phyloP scores from a whole-genome alignment of 2,329 filamentous ascomycete genomes.

The Ustilaginoidea virens region DNA sequence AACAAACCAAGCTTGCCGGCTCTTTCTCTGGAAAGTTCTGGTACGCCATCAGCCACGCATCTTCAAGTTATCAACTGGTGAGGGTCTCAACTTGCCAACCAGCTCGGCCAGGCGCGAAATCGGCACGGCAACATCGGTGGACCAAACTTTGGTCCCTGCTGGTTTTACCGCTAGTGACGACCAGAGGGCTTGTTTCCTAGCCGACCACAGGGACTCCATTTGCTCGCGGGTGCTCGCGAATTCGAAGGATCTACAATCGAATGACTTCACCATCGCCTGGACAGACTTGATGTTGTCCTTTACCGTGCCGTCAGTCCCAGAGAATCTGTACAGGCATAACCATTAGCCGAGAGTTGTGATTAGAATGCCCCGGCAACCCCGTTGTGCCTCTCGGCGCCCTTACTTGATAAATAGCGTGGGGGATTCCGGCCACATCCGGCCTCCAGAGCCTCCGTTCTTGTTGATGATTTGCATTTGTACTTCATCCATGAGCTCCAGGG shows the following conservation, averaged over 20 bases:
- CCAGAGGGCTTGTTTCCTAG: slow-evolving; percentile 61
- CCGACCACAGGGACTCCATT: slow-evolving; percentile 57
- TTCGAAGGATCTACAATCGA: slow-evolving; percentile 46
- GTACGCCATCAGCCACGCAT: too few relatives aligned
- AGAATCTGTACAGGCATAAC: slow-evolving; percentile 27
- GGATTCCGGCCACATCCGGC: slow-evolving; percentile 46
- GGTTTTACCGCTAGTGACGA: slow-evolving; percentile 51
- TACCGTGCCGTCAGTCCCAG: slow-evolving; percentile 46
- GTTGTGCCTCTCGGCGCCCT: slow-evolving; percentile 1
- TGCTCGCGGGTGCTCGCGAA: slow-evolving; percentile 51
- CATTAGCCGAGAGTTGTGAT: too few relatives aligned
- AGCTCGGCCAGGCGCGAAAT: slow-evolving; percentile 57
- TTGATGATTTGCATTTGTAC: slow-evolving; percentile 56
- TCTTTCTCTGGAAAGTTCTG: slow-evolving; percentile 49
- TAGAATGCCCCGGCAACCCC: too few relatives aligned
- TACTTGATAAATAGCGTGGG: slow-evolving; percentile 61
- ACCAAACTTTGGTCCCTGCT: slow-evolving; percentile 52
- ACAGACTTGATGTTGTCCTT: slow-evolving; percentile 42
- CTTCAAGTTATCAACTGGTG: too few relatives aligned
- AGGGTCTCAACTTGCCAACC: slow-evolving; percentile 27
- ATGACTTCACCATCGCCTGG: slow-evolving; percentile 34
- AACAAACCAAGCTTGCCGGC: slow-evolving; percentile 46
- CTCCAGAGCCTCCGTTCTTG: slow-evolving; percentile 40
- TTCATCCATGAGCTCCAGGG: slow-evolving; percentile 48
- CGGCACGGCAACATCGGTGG: slow-evolving; percentile 68